phyloP scores from a whole-genome alignment of 2,329 filamentous ascomycete species.

The Oidium heveae region DNA sequence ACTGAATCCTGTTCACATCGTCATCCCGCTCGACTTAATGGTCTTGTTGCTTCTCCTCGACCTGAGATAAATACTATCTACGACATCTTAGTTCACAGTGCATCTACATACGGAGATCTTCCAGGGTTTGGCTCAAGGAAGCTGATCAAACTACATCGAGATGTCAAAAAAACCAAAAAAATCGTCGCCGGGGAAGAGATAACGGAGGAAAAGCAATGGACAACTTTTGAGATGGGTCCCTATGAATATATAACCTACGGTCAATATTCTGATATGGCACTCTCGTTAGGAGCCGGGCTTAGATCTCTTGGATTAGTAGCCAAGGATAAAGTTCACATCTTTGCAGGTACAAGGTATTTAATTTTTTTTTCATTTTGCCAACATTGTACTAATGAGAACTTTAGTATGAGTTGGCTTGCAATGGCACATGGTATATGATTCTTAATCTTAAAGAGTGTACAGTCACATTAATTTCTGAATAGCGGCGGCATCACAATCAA shows the following conservation, averaged over 20 bases:
- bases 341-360: constrained; percentile 36
- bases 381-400: background rate
- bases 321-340: constrained; percentile 47
- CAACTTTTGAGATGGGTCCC: constrained; percentile 54
- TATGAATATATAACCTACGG: constrained; percentile 55
- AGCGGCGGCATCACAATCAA: constrained; percentile 45
- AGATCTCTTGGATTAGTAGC: constrained; percentile 43
- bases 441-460: background rate
- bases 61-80: constrained; percentile 25
- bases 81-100: constrained; percentile 45
- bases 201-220: constrained; percentile 68
- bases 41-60: constrained; percentile 14
- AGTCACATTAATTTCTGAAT: constrained; percentile 1
- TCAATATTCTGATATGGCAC: constrained; percentile 45
- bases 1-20: constrained; percentile 45
- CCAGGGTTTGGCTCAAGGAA: constrained; percentile 43
- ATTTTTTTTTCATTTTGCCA: background rate
- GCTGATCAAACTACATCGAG: constrained; percentile 48
- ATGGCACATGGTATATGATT: constrained; percentile 19
- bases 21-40: constrained; percentile 4
- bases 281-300: constrained; percentile 43
- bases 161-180: constrained; percentile 75
- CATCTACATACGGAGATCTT: constrained; percentile 33
- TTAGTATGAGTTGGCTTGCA: constrained; percentile 20
- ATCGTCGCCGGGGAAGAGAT: constrained; percentile 52